Percentiles rank a stretch among this genome's conserved stretches.
phyloP scores from a whole-genome alignment of 441 rosid genomes.

The Erysimum pusillum region DNA sequence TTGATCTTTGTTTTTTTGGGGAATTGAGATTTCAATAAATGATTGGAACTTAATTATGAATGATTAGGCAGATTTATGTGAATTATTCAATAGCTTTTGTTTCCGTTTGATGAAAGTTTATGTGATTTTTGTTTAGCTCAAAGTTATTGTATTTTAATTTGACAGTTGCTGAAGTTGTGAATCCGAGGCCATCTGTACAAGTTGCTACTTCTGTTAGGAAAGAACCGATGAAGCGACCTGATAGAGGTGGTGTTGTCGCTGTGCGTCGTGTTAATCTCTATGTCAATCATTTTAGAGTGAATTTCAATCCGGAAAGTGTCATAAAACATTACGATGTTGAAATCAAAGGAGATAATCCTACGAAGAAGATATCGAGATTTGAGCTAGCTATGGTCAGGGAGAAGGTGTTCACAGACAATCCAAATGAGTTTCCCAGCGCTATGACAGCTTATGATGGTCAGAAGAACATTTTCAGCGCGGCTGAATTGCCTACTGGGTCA shows the following conservation, averaged over 20 bases:
- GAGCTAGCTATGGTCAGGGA: conserved; percentile 60
- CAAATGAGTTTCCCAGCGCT: conserved; percentile 57
- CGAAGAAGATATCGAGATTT: conserved; percentile 54
- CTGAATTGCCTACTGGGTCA: conserved; percentile 59
- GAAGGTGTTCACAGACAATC: conserved; percentile 62
- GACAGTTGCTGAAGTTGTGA: conserved; percentile 37
- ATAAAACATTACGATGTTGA: conserved; percentile 75
- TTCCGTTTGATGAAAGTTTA: not conserved
- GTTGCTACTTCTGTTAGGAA: conserved; percentile 41
- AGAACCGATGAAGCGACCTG: conserved; percentile 68
- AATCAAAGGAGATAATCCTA: conserved; percentile 54
- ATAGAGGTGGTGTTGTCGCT: conserved; percentile 62
- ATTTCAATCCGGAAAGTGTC: conserved; percentile 59
- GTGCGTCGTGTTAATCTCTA: conserved; percentile 52
- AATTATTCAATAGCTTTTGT: not conserved
- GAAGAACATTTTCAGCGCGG: conserved; percentile 86
- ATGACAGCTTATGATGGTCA: conserved; percentile 92
- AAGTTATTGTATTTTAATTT: not conserved
- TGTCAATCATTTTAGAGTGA: conserved; percentile 75
- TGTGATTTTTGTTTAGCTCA: not conserved
- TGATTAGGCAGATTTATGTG: not conserved
- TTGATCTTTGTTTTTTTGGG: not conserved
- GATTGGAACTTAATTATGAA: conserved; percentile 19
- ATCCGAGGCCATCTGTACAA: conserved; percentile 36
- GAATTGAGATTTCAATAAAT: not conserved